Evolutionary conservation across 2,329 filamentous ascomycete genomes (phyloP), one percentile per base, ranked within the genome.

Genomic region (Trichoderma breve): DNA sequence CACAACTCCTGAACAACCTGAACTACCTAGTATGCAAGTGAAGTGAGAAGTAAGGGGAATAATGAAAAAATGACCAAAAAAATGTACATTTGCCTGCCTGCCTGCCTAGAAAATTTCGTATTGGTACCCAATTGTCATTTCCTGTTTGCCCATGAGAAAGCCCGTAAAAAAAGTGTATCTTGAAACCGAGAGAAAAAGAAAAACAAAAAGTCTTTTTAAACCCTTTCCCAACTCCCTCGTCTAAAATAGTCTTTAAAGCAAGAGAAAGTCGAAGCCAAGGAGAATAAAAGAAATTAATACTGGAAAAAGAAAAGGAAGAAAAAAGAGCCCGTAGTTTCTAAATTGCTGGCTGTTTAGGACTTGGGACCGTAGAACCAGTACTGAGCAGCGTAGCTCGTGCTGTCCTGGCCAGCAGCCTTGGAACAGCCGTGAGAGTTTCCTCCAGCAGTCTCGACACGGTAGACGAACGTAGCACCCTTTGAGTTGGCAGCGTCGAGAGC

Each of bases 391-490:
- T 90, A 90, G 3, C 84, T 83, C 30, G 88, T 84, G 78, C 87
- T 89, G 76, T 86, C 83, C 21, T 76, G 73, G 55, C 83, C 82
- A n/a, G 80, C 80, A 2, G 79, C 80, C 39, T 63, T 68, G 58
- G 74, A 73, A 78, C 88, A 90, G 5, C 81, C 76, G 76, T 84
- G 78, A 1, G 83, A 77, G 73, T 73, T 79, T 26, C 88, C 88
- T 3, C 87, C 88, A 15, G 86, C 84, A 1, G 88, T 89, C 72
- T 83, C 74, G 60, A 90, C 87, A 61, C 88, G 86, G 80, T 88
- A 90, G 66, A 89, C 85, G 36, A 79, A 76, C 39, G 76, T 77
- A 61, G 84, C 75, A 55, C 82, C 83, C 15, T 74, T 72, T 75
- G 82, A 83, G 51, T 78, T 77, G 53, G 79, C 81, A 67, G 82